Evolutionary conservation across 345 rosid species (phyloP).

Genomic region (Rhizophora mangle): DNA sequence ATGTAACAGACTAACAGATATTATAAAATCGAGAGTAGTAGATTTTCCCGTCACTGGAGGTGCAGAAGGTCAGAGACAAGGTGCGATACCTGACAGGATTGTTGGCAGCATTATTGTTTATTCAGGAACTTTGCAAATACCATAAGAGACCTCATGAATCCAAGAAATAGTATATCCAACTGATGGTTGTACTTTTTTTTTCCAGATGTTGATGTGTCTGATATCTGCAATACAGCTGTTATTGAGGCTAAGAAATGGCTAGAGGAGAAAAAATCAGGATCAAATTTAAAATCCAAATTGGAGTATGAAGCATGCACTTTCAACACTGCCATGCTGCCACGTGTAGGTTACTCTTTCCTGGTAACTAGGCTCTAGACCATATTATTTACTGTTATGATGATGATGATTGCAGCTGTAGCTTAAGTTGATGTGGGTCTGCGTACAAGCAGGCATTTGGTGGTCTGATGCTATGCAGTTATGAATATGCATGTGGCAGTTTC

Average conservation of each 20-base stretch:
- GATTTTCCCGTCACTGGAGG: slow-evolving; percentile 30
- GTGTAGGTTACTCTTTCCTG: slow-evolving; percentile 38
- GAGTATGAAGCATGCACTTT: slow-evolving; percentile 35
- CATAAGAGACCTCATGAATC: neutral
- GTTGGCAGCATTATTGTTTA: slow-evolving; percentile 38
- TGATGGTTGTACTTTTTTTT: slow-evolving; percentile 5
- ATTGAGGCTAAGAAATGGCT: slow-evolving; percentile 80
- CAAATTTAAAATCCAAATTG: slow-evolving; percentile 49
- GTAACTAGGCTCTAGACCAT: neutral
- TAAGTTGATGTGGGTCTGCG: neutral
- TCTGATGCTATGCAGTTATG: neutral
- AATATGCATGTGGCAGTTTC: neutral
- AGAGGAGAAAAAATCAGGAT: slow-evolving; percentile 65
- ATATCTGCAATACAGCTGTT: slow-evolving; percentile 46
- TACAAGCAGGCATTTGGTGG: neutral
- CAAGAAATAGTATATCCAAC: slow-evolving; percentile 10
- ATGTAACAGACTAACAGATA: slow-evolving; percentile 51
- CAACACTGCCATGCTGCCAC: slow-evolving; percentile 30
- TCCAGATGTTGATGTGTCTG: slow-evolving; percentile 50
- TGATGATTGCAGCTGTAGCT: neutral
- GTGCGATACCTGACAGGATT: slow-evolving; percentile 21
- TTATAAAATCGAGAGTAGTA: slow-evolving; percentile 72
- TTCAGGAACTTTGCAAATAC: slow-evolving; percentile 21
- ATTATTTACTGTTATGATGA: neutral
- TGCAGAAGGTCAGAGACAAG: slow-evolving; percentile 25